Conservation (phyloP, 2,329 filamentous ascomycete species). For the Zasmidium cellare region DNA sequence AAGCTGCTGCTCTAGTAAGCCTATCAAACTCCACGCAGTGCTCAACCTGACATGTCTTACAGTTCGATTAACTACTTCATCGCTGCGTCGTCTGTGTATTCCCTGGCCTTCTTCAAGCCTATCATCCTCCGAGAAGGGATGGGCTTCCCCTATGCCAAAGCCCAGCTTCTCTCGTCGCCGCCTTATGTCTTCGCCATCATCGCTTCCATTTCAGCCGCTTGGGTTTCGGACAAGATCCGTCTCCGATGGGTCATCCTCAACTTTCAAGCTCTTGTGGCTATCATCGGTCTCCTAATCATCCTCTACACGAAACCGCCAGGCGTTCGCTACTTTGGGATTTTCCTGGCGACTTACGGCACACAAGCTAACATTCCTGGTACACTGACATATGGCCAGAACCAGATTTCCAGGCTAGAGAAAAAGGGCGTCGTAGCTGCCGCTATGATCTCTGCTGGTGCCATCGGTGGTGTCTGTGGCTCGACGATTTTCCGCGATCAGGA, state of each 20-base stretch:
- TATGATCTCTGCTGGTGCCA: slow-evolving; percentile 41
- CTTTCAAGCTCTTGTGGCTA: slow-evolving; percentile 61
- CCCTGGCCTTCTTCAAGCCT: slow-evolving; percentile 76
- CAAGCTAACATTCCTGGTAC: slow-evolving; percentile 72
- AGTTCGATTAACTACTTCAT: slow-evolving; percentile 35
- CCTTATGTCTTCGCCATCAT: slow-evolving; percentile 67
- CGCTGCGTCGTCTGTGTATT: slow-evolving; percentile 57
- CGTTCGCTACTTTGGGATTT: slow-evolving; percentile 72
- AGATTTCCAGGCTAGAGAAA: slow-evolving; percentile 34
- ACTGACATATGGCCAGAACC: slow-evolving; percentile 60
- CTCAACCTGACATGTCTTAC: background rate
- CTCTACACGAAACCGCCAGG: slow-evolving; percentile 61
- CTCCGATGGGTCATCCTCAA: slow-evolving; percentile 66
- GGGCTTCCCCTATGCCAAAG: slow-evolving; percentile 62
- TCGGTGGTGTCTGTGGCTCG: slow-evolving; percentile 15
- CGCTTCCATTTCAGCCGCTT: slow-evolving; percentile 61
- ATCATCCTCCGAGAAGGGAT: slow-evolving; percentile 67
- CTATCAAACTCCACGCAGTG: background rate
- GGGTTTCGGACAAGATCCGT: slow-evolving; percentile 65
- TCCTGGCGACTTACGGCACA: slow-evolving; percentile 70
- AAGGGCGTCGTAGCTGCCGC: slow-evolving; percentile 33
- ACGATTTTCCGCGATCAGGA: slow-evolving; percentile 21
- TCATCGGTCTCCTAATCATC: slow-evolving; percentile 72
- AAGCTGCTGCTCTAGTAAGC: slow-evolving; percentile 33
- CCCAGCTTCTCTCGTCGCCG: slow-evolving; percentile 72